Conservation (phyloP, 352 stramenopile species). For the Phytophthora chlamydospora region DNA sequence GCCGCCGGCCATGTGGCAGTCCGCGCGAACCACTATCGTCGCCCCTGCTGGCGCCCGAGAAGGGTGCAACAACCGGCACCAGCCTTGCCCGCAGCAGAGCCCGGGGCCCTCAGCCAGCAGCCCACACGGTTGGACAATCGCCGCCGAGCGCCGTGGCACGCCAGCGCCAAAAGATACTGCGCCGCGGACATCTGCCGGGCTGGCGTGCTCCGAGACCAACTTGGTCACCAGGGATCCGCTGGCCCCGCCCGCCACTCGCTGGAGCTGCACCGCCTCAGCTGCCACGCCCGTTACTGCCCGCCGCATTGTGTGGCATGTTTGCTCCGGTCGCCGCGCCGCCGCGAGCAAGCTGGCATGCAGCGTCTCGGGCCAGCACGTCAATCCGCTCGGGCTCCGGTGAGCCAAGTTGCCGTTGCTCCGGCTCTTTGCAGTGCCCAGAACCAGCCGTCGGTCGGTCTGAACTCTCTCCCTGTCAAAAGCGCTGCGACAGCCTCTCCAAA, state of each 20-base stretch:
- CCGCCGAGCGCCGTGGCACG: conserved; percentile 12
- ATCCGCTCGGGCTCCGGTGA: neutral
- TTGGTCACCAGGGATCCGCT: no score
- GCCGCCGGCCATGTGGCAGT: conserved; percentile 7
- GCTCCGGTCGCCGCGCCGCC: neutral
- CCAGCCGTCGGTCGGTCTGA: conserved; percentile 28
- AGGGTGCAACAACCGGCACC: conserved; percentile 26
- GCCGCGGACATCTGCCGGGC: conserved; percentile 26
- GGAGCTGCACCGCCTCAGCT: neutral
- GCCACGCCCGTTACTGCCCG: conserved; percentile 12
- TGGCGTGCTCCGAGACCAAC: neutral
- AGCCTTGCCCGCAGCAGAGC: conserved; percentile 15
- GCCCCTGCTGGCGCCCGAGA: conserved; percentile 26
- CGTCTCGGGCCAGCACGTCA: conserved; percentile 9
- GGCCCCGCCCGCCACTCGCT: no score
- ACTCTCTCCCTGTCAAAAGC: conserved; percentile 36
- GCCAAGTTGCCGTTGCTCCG: conserved; percentile 10
- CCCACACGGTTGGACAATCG: conserved; percentile 25
- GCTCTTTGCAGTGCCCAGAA: conserved; percentile 38
- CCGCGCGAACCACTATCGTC: conserved; percentile 21
- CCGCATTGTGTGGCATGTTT: conserved; percentile 3
- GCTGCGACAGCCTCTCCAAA: conserved; percentile 32
- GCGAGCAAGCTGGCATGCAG: neutral
- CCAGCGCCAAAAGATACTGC: conserved; percentile 26
- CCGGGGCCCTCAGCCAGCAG: neutral